Percentiles rank a stretch among this genome's conserved stretches.
phyloP scores from a whole-genome alignment of 2,329 filamentous ascomycete species.

The Calonectria pteridis region DNA sequence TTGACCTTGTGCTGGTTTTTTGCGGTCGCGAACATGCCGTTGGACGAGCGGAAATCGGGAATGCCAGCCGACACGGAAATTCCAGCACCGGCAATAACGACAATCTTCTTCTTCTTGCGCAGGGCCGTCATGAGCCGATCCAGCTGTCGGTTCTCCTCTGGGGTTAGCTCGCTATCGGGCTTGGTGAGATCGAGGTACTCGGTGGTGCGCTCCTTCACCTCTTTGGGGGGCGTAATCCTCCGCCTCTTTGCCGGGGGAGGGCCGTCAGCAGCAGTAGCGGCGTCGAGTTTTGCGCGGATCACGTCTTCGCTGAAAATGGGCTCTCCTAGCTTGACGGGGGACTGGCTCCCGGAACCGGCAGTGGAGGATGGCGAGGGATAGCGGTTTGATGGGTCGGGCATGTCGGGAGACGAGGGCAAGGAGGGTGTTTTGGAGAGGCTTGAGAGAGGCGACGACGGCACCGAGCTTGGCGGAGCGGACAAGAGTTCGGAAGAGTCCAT shows the following conservation, averaged over 20 bases:
- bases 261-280: slow-evolving; percentile 58
- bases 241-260: slow-evolving; percentile 82
- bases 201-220: slow-evolving; percentile 79
- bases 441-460: slow-evolving; percentile 67
- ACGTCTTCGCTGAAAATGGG: slow-evolving; percentile 51
- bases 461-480: slow-evolving; percentile 51
- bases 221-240: slow-evolving; percentile 69
- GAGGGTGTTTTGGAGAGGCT: slow-evolving; percentile 66
- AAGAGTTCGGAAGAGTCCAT: slow-evolving; percentile 47
- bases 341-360: slow-evolving; percentile 62
- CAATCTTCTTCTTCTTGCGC: slow-evolving; percentile 93
- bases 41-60: slow-evolving; percentile 94
- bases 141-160: slow-evolving; percentile 67
- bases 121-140: slow-evolving; percentile 80
- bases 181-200: slow-evolving; percentile 79
- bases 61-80: slow-evolving; percentile 98
- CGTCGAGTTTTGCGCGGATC: slow-evolving; percentile 42
- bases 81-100: slow-evolving; percentile 94
- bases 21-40: slow-evolving; percentile 88
- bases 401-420: slow-evolving; percentile 59
- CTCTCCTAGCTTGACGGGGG: slow-evolving; percentile 61
- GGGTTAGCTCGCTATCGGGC: slow-evolving; percentile 61
- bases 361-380: slow-evolving; percentile 66
- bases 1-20: slow-evolving; percentile 91
- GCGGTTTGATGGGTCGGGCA: slow-evolving; percentile 56